Percentiles rank a stretch among this genome's conserved stretches.
phyloP scores from a whole-genome alignment of 192 early-diverging fungal genomes.

The Backusella luteola region DNA sequence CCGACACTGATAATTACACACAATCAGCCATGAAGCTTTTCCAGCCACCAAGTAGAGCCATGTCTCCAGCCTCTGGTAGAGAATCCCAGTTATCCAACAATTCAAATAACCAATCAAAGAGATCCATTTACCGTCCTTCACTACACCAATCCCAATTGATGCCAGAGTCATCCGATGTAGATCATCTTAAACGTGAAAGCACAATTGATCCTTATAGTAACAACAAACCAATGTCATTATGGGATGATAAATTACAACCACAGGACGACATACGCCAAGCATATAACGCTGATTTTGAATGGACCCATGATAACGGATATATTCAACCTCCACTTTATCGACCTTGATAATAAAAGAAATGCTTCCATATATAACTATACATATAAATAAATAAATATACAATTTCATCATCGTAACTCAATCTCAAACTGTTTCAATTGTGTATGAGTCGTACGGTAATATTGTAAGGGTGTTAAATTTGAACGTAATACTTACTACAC shows the following conservation, averaged over 20 bases:
- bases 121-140: background rate
- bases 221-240: background rate
- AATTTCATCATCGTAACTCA: background rate
- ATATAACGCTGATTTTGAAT: background rate
- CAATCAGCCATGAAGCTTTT: background rate
- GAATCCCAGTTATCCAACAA: background rate
- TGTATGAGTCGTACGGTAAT: too few relatives aligned
- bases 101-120: background rate
- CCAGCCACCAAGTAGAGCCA: background rate
- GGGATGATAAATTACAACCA: background rate
- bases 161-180: background rate
- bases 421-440: too few relatives aligned
- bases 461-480: too few relatives aligned
- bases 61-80: background rate
- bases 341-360: background rate
- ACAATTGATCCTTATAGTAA: background rate
- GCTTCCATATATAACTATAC: background rate
- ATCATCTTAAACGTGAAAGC: background rate
- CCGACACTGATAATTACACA: background rate
- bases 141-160: background rate
- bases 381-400: background rate
- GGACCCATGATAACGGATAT: background rate
- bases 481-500: too few relatives aligned
- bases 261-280: background rate
- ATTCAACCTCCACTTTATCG: conserved; percentile 7